These are phyloP conservation scores for Bertia moriformis DNA, from an alignment of 2,329 filamentous ascomycete genomes.

Conservation along the genomic window DNA sequence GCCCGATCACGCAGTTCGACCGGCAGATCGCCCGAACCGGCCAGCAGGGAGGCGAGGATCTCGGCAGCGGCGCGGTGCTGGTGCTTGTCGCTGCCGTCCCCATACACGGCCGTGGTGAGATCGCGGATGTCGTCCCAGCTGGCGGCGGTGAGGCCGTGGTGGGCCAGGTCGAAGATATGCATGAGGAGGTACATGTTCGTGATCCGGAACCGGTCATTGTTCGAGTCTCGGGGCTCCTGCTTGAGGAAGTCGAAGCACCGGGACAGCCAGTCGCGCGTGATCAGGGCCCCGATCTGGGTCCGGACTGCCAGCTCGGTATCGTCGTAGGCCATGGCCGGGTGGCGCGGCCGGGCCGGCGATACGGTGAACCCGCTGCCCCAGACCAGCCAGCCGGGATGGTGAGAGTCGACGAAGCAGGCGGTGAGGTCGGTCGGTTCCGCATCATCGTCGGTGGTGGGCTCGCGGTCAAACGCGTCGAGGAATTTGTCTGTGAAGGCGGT, in stretches of 20 bases:
- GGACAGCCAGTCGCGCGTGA: constrained; percentile 75
- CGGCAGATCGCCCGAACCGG: constrained; percentile 66
- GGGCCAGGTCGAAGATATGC: constrained; percentile 79
- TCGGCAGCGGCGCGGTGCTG: constrained; percentile 92
- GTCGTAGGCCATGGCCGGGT: too few relatives aligned
- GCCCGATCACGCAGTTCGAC: constrained; percentile 59
- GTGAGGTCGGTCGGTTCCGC: too few relatives aligned
- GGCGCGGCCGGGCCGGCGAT: constrained; percentile 49
- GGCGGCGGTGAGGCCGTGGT: constrained; percentile 61
- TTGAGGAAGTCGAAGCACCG: constrained; percentile 87
- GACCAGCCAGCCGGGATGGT: constrained; percentile 90
- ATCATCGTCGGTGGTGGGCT: too few relatives aligned
- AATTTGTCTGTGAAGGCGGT: constrained; percentile 77
- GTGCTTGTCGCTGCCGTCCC: constrained; percentile 90
- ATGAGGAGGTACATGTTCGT: constrained; percentile 74
- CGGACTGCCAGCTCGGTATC: constrained; percentile 62
- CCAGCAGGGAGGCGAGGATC: constrained; percentile 74
- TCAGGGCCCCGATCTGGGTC: constrained; percentile 62
- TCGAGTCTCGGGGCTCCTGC: constrained; percentile 76
- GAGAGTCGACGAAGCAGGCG: constrained; percentile 85
- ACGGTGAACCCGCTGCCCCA: constrained; percentile 80
- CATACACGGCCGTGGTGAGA: constrained; percentile 63
- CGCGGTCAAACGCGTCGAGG: constrained; percentile 61
- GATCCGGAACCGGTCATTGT: constrained; percentile 77
- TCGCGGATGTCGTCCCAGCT: constrained; percentile 82